Conservation (phyloP, 805 yeast genomes). For the Ogataea salicorniae region DNA sequence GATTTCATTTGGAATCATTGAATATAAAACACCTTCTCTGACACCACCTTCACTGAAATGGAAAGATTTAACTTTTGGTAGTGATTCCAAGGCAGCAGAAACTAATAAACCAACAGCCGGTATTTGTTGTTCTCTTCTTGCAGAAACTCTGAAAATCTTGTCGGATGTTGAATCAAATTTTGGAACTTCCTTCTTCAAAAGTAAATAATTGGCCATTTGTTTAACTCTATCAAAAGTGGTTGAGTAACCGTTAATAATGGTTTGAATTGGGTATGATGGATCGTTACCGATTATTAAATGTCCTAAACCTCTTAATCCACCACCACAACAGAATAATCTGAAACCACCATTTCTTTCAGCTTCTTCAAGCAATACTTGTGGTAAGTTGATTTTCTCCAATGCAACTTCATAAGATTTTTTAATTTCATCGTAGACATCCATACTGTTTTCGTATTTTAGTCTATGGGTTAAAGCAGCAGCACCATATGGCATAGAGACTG, state of each 20-base stretch:
- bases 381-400: conserved; percentile 45
- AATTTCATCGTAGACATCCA: conserved; percentile 48
- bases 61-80: conserved; percentile 56
- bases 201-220: conserved; percentile 44
- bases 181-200: conserved; percentile 46
- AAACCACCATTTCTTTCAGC: conserved; percentile 57
- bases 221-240: conserved; percentile 49
- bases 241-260: conserved; percentile 65
- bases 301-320: conserved; percentile 69
- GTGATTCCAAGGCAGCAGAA: conserved; percentile 55
- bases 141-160: conserved; percentile 59
- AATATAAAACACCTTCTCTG: conserved; percentile 68
- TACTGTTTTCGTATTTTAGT: conserved; percentile 45
- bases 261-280: conserved; percentile 60
- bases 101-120: conserved; percentile 65
- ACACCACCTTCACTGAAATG: conserved; percentile 76
- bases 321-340: conserved; percentile 64
- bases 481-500: conserved; percentile 68
- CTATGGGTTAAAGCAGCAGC: conserved; percentile 63
- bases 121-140: conserved; percentile 57
- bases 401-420: conserved; percentile 46
- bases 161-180: conserved; percentile 28
- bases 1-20: conserved; percentile 51
- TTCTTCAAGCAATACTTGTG: conserved; percentile 42
- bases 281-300: conserved; percentile 47